These are phyloP conservation scores for Casaregolazyma suthepensis DNA, from an alignment of 1,139 yeast species.

Conservation along the genomic window DNA sequence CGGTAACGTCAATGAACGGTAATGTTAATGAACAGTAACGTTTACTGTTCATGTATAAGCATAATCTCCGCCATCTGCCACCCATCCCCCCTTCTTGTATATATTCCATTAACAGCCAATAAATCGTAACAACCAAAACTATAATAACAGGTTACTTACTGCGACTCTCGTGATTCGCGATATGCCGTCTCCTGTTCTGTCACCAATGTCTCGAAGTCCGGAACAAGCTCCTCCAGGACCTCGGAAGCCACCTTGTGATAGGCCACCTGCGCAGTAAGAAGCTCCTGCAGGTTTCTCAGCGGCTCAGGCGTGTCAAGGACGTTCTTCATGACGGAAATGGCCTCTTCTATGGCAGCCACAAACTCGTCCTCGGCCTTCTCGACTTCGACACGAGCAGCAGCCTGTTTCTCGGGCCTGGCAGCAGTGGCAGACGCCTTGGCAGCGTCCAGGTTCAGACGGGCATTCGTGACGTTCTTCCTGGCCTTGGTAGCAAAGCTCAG, in stretches of 20 bases:
- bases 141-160: conserved; percentile 11
- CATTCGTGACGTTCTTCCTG: conserved; percentile 71
- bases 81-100: neutral
- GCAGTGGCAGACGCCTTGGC: conserved; percentile 64
- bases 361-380: conserved; percentile 87
- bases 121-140: conserved; percentile 9
- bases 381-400: conserved; percentile 67
- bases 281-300: conserved; percentile 60
- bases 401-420: conserved; percentile 69
- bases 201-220: conserved; percentile 56
- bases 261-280: conserved; percentile 74
- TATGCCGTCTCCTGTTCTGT: conserved; percentile 44
- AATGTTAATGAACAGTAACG: too few species aligned
- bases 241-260: conserved; percentile 75
- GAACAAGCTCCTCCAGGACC: conserved; percentile 58
- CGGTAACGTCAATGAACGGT: neutral
- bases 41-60: too few species aligned
- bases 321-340: conserved; percentile 77
- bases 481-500: conserved; percentile 63
- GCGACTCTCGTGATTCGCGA: conserved; percentile 31
- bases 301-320: conserved; percentile 73
- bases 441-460: conserved; percentile 74
- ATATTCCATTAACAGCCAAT: conserved; percentile 2
- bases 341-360: conserved; percentile 87
- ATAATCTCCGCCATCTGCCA: too few species aligned